phyloP scores from a whole-genome alignment of 2,329 filamentous ascomycete species.

The Endothia cerciana region DNA sequence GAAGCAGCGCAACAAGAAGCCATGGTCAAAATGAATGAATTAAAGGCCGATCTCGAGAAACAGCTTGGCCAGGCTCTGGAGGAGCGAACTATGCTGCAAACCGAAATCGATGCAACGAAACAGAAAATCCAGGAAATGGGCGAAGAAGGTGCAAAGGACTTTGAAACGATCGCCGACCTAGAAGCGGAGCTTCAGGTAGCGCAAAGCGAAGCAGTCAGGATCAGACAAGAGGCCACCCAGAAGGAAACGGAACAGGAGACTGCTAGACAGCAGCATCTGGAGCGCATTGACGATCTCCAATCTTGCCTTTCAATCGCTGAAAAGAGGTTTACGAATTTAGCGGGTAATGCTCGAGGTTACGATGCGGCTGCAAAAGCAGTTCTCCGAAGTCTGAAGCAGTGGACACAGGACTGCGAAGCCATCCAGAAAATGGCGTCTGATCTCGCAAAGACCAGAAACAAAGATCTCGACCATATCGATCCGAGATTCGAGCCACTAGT shows the following conservation, averaged over 20 bases:
- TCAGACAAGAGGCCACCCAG: neutral
- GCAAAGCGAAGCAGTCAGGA: neutral
- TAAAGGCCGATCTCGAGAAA: constrained; percentile 36
- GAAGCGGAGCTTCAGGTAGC: constrained; percentile 16
- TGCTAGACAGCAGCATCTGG: neutral
- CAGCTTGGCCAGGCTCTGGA: constrained; percentile 33
- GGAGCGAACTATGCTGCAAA: constrained; percentile 33
- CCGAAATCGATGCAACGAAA: constrained; percentile 36
- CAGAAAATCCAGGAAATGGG: constrained; percentile 31
- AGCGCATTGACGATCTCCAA: constrained; percentile 14
- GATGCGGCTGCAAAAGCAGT: constrained; percentile 15
- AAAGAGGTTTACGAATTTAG: constrained; percentile 12
- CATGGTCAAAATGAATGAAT: constrained; percentile 34
- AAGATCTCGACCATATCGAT: constrained; percentile 8
- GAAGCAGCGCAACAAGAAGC: constrained; percentile 39
- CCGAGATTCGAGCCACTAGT: constrained; percentile 22
- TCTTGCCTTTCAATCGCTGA: constrained; percentile 14
- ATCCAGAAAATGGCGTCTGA: constrained; percentile 10
- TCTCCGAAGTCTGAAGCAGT: constrained; percentile 19
- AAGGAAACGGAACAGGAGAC: constrained; percentile 3
- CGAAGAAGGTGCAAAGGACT: constrained; percentile 15
- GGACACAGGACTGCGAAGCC: constrained; percentile 8
- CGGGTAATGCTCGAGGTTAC: constrained; percentile 17
- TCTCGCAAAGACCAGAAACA: constrained; percentile 8
- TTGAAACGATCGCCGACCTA: constrained; percentile 19